Base-by-base conservation (phyloP, 345 rosid species). In the Populus euphratica region DNA sequence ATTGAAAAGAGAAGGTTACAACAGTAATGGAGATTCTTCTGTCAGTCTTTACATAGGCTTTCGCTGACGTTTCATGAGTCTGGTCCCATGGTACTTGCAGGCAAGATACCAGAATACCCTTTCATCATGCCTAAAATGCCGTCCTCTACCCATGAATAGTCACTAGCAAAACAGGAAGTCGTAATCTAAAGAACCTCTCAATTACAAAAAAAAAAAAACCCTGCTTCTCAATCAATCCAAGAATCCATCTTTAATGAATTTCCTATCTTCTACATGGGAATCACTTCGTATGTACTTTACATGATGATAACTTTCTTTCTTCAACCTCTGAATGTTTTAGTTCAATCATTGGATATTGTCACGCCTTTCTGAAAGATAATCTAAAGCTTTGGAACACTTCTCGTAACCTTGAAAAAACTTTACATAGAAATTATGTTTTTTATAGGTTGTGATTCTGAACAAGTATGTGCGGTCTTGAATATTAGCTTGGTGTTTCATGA, bases 1-100 rank as follows among this genome's bases (percentile, higher is more conserved):
- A 77, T 79, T 74, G 68, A 79, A 73, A 76, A 81, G 73, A 79
- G 87, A 84, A 80, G 81, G 83, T 85, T 82, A 78, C 88, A 85
- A 80, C 83, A 77, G 87, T 83, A 84, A 90, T 82, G 86, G 83
- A 90, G 89, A 88, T 88, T 90, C 88, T 88, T 90, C 82, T 87
- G 91, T 80, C 89, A 84, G 84, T 86, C 76, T 78, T 67, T 69
- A 50, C 20, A 31, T 85, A 63, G 82, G 78, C 83, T 85, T 82
- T 81, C 82, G 86, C 88, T 80, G 86, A 79, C 83, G 85, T 82
- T 77, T 83, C 73, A 33, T 68, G 71, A 69, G 81, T 69, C 80
- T 75, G 81, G 86, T 83, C 90, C 86, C 86, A 77, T 79, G 2
- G 73, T 80, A 79, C 81, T 79, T 80, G 81, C 78, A 83, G 84